Evolutionary conservation across 1,284 basidiomycete species (phyloP).

Genomic region (Pseudozyma flocculosa): DNA sequence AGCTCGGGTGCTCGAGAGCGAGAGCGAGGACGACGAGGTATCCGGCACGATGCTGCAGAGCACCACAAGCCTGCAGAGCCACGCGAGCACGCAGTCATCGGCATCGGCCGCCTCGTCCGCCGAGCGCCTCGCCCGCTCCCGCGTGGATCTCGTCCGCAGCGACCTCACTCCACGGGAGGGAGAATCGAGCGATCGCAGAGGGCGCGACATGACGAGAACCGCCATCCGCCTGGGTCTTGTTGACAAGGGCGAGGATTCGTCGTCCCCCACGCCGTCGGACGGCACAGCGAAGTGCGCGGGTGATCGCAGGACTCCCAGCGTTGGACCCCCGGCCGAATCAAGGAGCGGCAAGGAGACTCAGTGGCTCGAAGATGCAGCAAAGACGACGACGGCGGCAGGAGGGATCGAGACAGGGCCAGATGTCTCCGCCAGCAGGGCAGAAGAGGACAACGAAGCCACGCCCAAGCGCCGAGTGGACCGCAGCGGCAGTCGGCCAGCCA

Average conservation of each 20-base stretch:
- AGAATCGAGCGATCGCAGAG: no score
- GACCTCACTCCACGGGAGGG: no score
- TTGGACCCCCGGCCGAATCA: no score
- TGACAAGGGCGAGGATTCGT: slow-evolving; percentile 6
- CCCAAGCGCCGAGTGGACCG: not conserved
- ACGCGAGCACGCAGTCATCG: no score
- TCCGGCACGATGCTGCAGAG: slow-evolving; percentile 11
- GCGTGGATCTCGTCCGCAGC: slow-evolving; percentile 3
- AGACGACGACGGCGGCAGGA: no score
- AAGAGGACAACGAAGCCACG: not conserved
- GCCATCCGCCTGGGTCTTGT: slow-evolving; percentile 16
- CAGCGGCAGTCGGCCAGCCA: not conserved
- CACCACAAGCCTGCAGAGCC: slow-evolving; percentile 8
- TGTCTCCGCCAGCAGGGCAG: no score
- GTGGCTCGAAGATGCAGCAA: not conserved
- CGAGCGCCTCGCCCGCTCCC: no score
- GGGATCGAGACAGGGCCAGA: no score
- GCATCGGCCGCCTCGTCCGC: not conserved
- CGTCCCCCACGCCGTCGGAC: slow-evolving; percentile 15
- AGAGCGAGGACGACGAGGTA: slow-evolving; percentile 8
- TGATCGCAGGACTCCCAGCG: no score
- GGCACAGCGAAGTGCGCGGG: slow-evolving; percentile 9
- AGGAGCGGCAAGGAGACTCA: not conserved
- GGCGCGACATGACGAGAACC: slow-evolving; percentile 32
- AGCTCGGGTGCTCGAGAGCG: not conserved